Conservation (phyloP, 2,329 filamentous ascomycete species). For the Dactylellina drechsleri region DNA sequence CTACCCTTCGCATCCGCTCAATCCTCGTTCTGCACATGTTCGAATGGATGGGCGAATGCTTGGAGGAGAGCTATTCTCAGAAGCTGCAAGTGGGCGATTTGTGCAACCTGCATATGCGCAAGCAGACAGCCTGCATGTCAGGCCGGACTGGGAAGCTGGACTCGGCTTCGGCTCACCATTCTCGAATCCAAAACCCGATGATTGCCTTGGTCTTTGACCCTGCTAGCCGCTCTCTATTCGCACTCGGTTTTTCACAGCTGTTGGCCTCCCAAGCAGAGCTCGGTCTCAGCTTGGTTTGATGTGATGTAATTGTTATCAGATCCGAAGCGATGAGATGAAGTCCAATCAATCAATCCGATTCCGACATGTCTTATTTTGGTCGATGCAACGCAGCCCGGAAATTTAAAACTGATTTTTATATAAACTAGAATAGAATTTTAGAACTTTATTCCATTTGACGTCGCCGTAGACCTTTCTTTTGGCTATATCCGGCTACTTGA, state of each 20-base stretch:
- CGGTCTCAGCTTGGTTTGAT: constrained; percentile 7
- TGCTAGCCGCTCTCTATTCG: no score
- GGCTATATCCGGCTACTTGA: not conserved
- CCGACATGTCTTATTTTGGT: not conserved
- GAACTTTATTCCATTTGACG: not conserved
- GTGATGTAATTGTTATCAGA: constrained; percentile 42
- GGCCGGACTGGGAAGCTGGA: constrained; percentile 38
- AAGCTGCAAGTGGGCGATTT: constrained; percentile 34
- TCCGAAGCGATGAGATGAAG: constrained; percentile 24
- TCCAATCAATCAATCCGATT: no score
- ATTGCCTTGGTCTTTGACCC: constrained; percentile 5
- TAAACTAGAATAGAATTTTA: not conserved
- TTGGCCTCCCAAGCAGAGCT: no score
- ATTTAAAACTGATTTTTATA: not conserved
- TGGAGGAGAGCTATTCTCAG: constrained; percentile 20
- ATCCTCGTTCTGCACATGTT: not conserved
- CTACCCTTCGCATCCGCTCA: not conserved
- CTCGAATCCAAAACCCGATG: constrained; percentile 8
- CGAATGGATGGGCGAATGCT: no score
- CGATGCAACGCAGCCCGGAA: constrained; percentile 27
- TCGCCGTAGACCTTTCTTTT: not conserved
- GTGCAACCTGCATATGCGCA: constrained; percentile 42
- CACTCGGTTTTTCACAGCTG: no score
- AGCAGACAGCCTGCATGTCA: constrained; percentile 27
- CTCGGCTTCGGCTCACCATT: constrained; percentile 29